Percentiles rank a stretch among this genome's conserved stretches.
phyloP scores from a whole-genome alignment of 257 asterid genomes.

The Echites panduratus region DNA sequence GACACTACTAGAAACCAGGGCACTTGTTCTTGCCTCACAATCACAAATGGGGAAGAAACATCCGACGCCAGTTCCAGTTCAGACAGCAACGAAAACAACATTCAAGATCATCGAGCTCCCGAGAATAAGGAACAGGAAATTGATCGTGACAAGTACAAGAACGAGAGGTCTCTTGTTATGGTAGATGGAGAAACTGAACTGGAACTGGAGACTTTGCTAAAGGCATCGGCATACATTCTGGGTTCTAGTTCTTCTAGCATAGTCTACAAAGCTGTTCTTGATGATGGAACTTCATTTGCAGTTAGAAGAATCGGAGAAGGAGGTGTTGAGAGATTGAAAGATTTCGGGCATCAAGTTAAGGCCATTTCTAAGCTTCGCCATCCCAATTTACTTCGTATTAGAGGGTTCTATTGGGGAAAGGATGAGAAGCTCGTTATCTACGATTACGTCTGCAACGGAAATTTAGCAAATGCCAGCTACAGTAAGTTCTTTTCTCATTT shows the following conservation, averaged over 20 bases:
- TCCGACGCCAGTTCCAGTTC: slow-evolving; percentile 51
- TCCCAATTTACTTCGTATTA: slow-evolving; percentile 57
- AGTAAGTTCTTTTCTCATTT: slow-evolving; percentile 43
- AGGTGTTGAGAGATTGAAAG: slow-evolving; percentile 47
- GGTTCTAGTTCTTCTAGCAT: slow-evolving; percentile 70
- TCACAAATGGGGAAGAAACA: slow-evolving; percentile 43
- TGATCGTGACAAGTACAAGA: slow-evolving; percentile 16
- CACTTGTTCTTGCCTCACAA: slow-evolving; percentile 53
- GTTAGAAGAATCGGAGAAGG: slow-evolving; percentile 84
- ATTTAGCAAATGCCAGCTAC: slow-evolving; percentile 77
- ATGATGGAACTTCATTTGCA: slow-evolving; percentile 66
- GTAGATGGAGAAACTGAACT: slow-evolving; percentile 70
- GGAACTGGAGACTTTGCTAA: slow-evolving; percentile 56
- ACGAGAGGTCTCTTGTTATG: slow-evolving; percentile 53
- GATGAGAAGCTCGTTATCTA: slow-evolving; percentile 81
- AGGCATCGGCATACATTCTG: slow-evolving; percentile 83
- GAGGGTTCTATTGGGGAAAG: slow-evolving; percentile 87
- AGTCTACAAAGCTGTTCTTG: slow-evolving; percentile 83
- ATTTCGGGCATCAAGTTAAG: slow-evolving; percentile 58
- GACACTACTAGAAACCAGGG: slow-evolving; percentile 26
- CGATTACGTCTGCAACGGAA: slow-evolving; percentile 82
- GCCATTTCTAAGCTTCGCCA: slow-evolving; percentile 66
- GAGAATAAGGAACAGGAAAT: background rate
- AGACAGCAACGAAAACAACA: slow-evolving; percentile 44
- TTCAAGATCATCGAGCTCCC: too few species aligned